Base-by-base conservation (phyloP, 2,329 filamentous ascomycete genomes). In the Blumeria hordei region DNA sequence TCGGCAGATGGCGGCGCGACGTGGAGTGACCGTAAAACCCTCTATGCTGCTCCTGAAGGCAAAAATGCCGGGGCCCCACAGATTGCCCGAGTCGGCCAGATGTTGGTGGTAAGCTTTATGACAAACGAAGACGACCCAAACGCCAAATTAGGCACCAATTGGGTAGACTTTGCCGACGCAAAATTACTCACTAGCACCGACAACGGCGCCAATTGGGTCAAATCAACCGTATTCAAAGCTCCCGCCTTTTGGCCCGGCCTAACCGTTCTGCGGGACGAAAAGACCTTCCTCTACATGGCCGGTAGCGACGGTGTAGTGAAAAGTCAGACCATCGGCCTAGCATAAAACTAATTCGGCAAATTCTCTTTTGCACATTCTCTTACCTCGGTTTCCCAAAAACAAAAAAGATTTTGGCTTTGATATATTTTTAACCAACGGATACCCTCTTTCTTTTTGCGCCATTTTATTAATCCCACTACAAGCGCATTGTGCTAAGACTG, bases 11-110 rank as follows among this genome's bases (percentile, higher is more conserved):
- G 54, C 36, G 57, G 57, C 9, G 21, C 14, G 8, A 58, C 53
- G 14, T 58, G 57, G 57, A 55, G 49, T 11, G 39, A 57, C 14
- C 35, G 57, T 14, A 50, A 44, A 18, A 10, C 34, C 9, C 36
- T 57, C 9, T 55, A 55, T 33, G 43, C 6, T n/a, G 9, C 18
- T 18, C 21, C 28, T 6, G 33, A 39, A 41, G 50, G 36, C n/a
- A 36, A 56, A 12, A 57, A 57, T 41, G 55, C 57, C n/a, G 57
- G 55, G 8, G 57, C 57, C 6, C 57, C 57, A n/a, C 55, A 56
- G 35, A 54, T 58, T 7, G 33, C 49, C 5, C 33, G 45, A 35
- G 53, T 56, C 11, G 57, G 57, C 6, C 39, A 54, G 21, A 57
- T 10, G 6, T 21, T 58, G 33, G 53, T 58, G 4, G 47, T 58